Percentiles rank a stretch among this genome's conserved stretches.
phyloP scores from a whole-genome alignment of 2,329 filamentous ascomycete species.

The Botrytis sinoallii region DNA sequence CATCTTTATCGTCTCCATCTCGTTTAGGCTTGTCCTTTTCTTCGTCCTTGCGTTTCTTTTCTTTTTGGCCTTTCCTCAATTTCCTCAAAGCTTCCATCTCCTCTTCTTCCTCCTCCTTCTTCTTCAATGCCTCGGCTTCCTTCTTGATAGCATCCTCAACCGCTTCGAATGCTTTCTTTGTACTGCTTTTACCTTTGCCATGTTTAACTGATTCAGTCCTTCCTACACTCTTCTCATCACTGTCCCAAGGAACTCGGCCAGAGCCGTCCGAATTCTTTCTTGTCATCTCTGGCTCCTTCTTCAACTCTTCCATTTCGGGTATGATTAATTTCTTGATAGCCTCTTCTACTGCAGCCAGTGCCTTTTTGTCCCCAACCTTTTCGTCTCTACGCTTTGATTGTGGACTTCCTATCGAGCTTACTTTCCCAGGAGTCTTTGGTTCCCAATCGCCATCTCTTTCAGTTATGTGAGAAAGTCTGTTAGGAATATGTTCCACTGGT shows the following conservation, averaged over 20 bases:
- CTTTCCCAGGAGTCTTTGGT: slow-evolving; percentile 6
- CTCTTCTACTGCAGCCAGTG: slow-evolving; percentile 18
- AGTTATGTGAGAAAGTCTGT: slow-evolving; percentile 16
- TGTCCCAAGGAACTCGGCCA: slow-evolving; percentile 17
- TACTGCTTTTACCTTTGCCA: slow-evolving; percentile 18
- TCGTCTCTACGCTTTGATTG: slow-evolving; percentile 13
- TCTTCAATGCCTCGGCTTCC: slow-evolving; percentile 18
- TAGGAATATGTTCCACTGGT: slow-evolving; percentile 11
- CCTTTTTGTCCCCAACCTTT: slow-evolving; percentile 17
- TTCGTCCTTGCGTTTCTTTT: slow-evolving; percentile 19
- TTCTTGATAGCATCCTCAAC: slow-evolving; percentile 20
- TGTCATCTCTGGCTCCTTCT: slow-evolving; percentile 14
- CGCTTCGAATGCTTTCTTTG: slow-evolving; percentile 19
- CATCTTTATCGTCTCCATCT: slow-evolving; percentile 15
- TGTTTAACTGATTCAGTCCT: slow-evolving; percentile 14
- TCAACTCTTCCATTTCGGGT: slow-evolving; percentile 19
- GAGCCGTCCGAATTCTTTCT: slow-evolving; percentile 16
- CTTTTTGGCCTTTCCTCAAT: slow-evolving; percentile 16
- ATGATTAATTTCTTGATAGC: slow-evolving; percentile 17
- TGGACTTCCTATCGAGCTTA: slow-evolving; percentile 9
- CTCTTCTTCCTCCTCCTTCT: slow-evolving; percentile 18
- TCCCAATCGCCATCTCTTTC: slow-evolving; percentile 20
- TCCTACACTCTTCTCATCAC: slow-evolving; percentile 17
- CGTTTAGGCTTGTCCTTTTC: slow-evolving; percentile 17
- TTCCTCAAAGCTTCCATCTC: slow-evolving; percentile 17